A percentile compares a stretch with the other conserved stretches of the same genome.
These are phyloP conservation scores for Rutidosis leptorrhynchoides DNA, from an alignment of 129 eudicot genomes.

Conservation along the genomic window DNA sequence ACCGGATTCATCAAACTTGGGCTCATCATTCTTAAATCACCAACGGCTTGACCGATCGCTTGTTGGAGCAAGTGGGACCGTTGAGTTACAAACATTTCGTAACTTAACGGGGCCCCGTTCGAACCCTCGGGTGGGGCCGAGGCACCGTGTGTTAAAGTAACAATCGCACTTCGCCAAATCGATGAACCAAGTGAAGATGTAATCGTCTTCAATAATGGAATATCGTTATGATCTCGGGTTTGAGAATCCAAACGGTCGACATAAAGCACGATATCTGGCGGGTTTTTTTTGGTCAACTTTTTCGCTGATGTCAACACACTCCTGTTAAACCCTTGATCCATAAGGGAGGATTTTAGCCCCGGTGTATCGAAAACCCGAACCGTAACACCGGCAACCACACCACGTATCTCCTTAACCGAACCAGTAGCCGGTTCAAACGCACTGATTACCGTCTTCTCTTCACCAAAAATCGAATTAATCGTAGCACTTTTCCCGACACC, in stretches of 20 bases:
- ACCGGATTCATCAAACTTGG: constrained; percentile 87
- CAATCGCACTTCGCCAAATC: constrained; percentile 77
- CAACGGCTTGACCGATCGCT: constrained; percentile 83
- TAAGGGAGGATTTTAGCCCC: constrained; percentile 67
- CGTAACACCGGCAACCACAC: constrained; percentile 67
- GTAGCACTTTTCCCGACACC: constrained; percentile 99
- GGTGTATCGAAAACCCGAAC: constrained; percentile 83
- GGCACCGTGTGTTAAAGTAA: constrained; percentile 86
- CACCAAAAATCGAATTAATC: constrained; percentile 82
- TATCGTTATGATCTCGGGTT: constrained; percentile 83
- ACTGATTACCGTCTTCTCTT: constrained; percentile 67
- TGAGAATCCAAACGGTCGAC: constrained; percentile 90
- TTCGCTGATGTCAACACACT: constrained; percentile 63
- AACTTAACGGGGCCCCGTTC: constrained; percentile 78
- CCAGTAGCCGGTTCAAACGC: constrained; percentile 72
- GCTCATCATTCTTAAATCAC: constrained; percentile 84
- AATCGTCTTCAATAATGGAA: constrained; percentile 64
- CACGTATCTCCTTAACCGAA: constrained; percentile 58
- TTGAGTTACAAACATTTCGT: constrained; percentile 85
- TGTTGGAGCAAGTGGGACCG: constrained; percentile 88
- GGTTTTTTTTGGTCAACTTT: constrained; percentile 64
- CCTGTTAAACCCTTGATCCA: constrained; percentile 77
- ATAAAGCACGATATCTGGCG: constrained; percentile 73
- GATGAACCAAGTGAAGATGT: constrained; percentile 64
- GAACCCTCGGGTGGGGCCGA: constrained; percentile 99